phyloP scores from a whole-genome alignment of 352 stramenopile genomes.

The Phytophthora pinifolia region DNA sequence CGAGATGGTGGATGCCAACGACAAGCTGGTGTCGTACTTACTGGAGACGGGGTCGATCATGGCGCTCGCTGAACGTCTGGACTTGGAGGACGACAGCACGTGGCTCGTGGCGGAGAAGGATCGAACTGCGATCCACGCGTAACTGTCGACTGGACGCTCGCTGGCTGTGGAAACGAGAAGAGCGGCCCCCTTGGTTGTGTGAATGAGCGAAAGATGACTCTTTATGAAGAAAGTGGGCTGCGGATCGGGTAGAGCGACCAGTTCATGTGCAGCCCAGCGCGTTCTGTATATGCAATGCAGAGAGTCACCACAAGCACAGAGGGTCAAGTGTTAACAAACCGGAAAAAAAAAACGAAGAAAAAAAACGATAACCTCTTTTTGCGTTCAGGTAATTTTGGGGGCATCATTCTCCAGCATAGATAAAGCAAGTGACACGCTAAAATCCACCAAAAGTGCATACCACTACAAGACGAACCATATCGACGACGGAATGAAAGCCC shows the following conservation, averaged over 20 bases:
- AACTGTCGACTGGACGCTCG: constrained; percentile 19
- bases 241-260: background rate
- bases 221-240: constrained; percentile 23
- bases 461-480: constrained; percentile 4
- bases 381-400: too few relatives aligned
- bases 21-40: constrained; percentile 85
- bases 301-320: constrained; percentile 19
- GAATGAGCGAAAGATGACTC: constrained; percentile 16
- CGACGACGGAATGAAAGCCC: constrained; percentile 35
- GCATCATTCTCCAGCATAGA: background rate
- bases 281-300: constrained; percentile 37
- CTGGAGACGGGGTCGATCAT: constrained; percentile 87
- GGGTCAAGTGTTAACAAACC: constrained; percentile 5
- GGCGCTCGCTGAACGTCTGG: constrained; percentile 75
- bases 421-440: background rate
- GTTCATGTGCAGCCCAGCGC: constrained; percentile 14
- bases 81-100: constrained; percentile 82
- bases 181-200: constrained; percentile 9
- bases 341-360: too few relatives aligned
- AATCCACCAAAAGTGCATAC: background rate
- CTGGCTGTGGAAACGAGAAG: constrained; percentile 17
- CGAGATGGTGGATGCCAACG: constrained; percentile 84
- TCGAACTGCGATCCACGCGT: constrained; percentile 81
- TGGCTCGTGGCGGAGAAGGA: constrained; percentile 87
- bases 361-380: too few relatives aligned